Percentiles rank a stretch among this genome's conserved stretches.
Conservation (phyloP, 345 rosid species). For the Rhodomyrtus tomentosa region DNA sequence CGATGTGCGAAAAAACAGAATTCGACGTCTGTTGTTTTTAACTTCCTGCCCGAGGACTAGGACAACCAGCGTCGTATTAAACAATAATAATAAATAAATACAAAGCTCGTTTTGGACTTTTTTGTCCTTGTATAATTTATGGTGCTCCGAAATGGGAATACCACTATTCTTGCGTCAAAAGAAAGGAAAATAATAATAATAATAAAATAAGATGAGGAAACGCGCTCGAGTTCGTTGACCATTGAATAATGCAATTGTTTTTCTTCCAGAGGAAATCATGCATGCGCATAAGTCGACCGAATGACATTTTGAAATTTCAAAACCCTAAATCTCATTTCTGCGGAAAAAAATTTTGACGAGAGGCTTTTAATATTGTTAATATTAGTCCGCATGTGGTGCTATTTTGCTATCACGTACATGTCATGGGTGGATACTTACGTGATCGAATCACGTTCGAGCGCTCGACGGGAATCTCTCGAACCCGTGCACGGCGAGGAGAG, state of each 20-base stretch:
- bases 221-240: background rate
- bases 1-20: background rate
- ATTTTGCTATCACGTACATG: fast-evolving
- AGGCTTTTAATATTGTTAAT: background rate
- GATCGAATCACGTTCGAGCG: fast-evolving
- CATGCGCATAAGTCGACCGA: background rate
- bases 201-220: no score
- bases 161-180: background rate
- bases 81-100: background rate
- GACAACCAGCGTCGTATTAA: background rate
- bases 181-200: background rate
- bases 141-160: background rate
- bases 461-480: no score
- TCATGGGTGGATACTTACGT: background rate
- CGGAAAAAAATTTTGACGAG: background rate
- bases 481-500: no score
- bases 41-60: background rate
- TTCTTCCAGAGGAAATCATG: background rate
- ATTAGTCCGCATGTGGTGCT: background rate
- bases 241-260: background rate
- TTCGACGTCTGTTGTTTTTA: background rate
- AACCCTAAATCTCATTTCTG: background rate
- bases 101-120: background rate
- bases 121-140: background rate
- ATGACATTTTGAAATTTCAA: background rate